These are phyloP conservation scores for Apiotrichum akiyoshidainum DNA, from an alignment of 1,284 basidiomycete genomes.

Conservation along the genomic window DNA sequence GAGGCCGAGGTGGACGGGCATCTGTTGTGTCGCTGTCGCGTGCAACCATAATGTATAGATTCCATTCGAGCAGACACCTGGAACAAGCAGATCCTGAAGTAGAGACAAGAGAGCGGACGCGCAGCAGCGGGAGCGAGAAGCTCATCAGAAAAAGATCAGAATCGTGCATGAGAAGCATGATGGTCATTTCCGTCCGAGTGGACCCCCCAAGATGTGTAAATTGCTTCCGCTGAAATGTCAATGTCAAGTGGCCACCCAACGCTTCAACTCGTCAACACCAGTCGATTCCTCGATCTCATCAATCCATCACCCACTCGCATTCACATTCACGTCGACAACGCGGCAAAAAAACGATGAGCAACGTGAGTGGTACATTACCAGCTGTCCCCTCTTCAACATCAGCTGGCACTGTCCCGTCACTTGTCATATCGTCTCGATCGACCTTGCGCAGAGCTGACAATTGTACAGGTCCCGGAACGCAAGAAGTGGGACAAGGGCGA, in stretches of 20 bases:
- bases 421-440: too few species aligned
- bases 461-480: constrained; percentile 14
- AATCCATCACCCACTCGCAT: background rate
- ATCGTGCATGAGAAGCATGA: too few species aligned
- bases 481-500: constrained; percentile 51
- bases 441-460: background rate
- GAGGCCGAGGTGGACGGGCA: background rate
- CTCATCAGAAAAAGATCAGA: too few species aligned
- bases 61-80: background rate
- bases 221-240: background rate
- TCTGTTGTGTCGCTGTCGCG: background rate
- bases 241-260: too few species aligned
- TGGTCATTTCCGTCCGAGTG: background rate
- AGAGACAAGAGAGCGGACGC: background rate
- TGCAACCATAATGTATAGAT: background rate
- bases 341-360: background rate
- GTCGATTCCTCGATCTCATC: background rate
- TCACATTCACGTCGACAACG: background rate
- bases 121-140: background rate
- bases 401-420: background rate
- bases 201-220: background rate
- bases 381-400: too few species aligned
- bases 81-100: too few species aligned
- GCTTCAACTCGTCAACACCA: background rate
- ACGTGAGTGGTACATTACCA: background rate